Evolutionary conservation across 1,284 basidiomycete species (phyloP).

Genomic region (Tylopilus sp.): DNA sequence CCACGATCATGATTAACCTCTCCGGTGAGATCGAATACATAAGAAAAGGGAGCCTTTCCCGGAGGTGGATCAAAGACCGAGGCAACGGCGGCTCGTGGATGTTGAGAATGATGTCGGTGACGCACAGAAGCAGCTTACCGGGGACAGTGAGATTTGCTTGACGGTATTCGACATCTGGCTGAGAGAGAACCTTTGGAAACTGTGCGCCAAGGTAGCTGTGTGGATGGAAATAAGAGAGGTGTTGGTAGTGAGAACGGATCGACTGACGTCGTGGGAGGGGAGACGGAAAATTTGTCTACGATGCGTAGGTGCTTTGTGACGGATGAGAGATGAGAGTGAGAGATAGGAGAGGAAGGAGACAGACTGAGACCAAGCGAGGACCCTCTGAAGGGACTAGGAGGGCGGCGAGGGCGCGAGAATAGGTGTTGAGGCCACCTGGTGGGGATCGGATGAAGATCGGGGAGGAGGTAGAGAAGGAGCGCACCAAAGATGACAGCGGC

Average conservation of each 20-base stretch:
- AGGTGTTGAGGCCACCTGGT: conserved; percentile 74
- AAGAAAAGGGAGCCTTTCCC: conserved; percentile 61
- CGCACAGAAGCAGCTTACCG: conserved; percentile 41
- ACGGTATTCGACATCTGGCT: conserved; percentile 72
- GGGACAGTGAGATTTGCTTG: conserved; percentile 78
- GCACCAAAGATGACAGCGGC: conserved; percentile 77
- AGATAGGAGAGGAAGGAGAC: conserved; percentile 28
- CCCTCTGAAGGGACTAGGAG: conserved; percentile 61
- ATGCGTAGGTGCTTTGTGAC: conserved; percentile 61
- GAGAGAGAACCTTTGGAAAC: conserved; percentile 67
- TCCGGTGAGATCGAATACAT: conserved; percentile 80
- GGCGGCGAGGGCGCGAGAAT: conserved; percentile 62
- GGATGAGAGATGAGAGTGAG: conserved; percentile 6
- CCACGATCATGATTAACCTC: conserved; percentile 76
- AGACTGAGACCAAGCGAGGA: conserved; percentile 68
- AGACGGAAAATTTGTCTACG: conserved; percentile 83
- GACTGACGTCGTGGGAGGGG: conserved; percentile 80
- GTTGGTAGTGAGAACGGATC: conserved; percentile 3
- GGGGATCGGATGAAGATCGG: conserved; percentile 7
- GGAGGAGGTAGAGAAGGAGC: no score
- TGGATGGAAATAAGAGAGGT: conserved; percentile 8
- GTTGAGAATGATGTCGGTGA: conserved; percentile 4
- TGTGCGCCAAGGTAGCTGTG: conserved; percentile 74
- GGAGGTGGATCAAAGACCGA: conserved; percentile 66
- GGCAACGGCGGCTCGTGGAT: conserved; percentile 53